Percentiles rank a stretch among this genome's conserved stretches.
These are phyloP conservation scores for Emergomyces orientalis DNA, from an alignment of 2,329 filamentous ascomycete genomes.

Conservation along the genomic window DNA sequence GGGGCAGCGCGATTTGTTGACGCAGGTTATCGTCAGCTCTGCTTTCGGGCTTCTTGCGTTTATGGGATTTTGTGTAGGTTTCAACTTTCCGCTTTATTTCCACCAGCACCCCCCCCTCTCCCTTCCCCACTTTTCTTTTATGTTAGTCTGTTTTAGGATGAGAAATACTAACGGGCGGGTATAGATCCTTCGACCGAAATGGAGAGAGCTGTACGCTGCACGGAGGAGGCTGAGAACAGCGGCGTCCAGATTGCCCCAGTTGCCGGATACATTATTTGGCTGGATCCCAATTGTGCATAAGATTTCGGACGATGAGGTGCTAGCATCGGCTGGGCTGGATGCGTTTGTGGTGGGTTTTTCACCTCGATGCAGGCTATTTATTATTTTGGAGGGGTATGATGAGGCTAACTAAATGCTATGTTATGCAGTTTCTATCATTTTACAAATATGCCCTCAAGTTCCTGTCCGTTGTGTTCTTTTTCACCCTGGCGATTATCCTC, in stretches of 20 bases:
- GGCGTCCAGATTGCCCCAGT: slow-evolving; percentile 59
- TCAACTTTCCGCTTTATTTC: not conserved
- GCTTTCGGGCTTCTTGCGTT: slow-evolving; percentile 37
- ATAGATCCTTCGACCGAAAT: slow-evolving; percentile 77
- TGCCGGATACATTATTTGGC: slow-evolving; percentile 78
- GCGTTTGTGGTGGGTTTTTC: slow-evolving; percentile 68
- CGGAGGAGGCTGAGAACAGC: slow-evolving; percentile 65
- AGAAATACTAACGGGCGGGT: not conserved
- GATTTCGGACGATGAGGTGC: slow-evolving; percentile 79
- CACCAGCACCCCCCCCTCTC: too few relatives aligned
- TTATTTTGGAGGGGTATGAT: not conserved
- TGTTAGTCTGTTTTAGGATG: not conserved
- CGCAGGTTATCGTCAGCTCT: slow-evolving; percentile 38
- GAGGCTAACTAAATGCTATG: slow-evolving; percentile 9
- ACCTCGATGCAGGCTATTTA: not conserved
- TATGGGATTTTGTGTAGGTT: slow-evolving; percentile 38
- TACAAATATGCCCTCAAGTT: slow-evolving; percentile 92
- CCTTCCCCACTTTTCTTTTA: too few relatives aligned
- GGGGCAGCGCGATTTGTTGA: slow-evolving; percentile 33
- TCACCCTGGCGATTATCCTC: slow-evolving; percentile 69
- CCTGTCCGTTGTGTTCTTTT: slow-evolving; percentile 67
- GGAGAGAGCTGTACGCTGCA: slow-evolving; percentile 83
- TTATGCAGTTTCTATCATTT: slow-evolving; percentile 66
- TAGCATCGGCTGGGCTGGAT: slow-evolving; percentile 84
- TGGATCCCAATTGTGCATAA: slow-evolving; percentile 83